These are phyloP conservation scores for Xylaria sp. DNA, from an alignment of 2,329 filamentous ascomycete genomes.

Conservation along the genomic window DNA sequence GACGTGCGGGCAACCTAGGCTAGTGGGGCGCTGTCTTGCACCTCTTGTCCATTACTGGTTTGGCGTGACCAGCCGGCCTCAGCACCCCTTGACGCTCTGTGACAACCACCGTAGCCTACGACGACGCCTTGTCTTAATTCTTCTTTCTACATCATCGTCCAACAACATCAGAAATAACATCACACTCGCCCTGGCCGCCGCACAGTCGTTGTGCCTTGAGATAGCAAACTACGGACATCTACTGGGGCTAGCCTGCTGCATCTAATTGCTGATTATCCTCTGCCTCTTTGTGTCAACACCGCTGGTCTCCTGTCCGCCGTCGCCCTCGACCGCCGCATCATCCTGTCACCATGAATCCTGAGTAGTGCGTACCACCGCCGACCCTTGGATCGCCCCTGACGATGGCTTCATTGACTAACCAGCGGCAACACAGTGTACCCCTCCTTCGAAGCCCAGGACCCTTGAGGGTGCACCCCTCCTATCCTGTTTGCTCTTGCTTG, in stretches of 20 bases:
- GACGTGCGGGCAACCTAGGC: background rate
- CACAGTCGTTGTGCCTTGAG: constrained; percentile 3
- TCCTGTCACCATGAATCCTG: constrained; percentile 79
- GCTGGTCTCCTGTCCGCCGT: constrained; percentile 26
- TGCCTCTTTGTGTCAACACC: constrained; percentile 10
- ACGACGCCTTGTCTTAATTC: constrained; percentile 39
- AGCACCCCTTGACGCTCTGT: constrained; percentile 37
- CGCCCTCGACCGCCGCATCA: constrained; percentile 34
- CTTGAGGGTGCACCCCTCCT: constrained; percentile 19
- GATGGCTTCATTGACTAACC: constrained; percentile 27
- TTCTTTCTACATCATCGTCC: constrained; percentile 41
- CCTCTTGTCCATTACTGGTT: constrained; percentile 19
- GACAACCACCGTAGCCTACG: constrained; percentile 37
- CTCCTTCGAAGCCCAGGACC: constrained; percentile 10
- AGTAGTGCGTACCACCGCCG: constrained; percentile 72
- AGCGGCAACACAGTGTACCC: constrained; percentile 32
- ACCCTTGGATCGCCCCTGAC: constrained; percentile 25
- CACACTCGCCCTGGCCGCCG: constrained; percentile 22
- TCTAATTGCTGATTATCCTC: constrained; percentile 13
- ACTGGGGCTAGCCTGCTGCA: constrained; percentile 11
- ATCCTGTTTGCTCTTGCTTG: constrained; percentile 12
- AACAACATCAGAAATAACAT: constrained; percentile 28
- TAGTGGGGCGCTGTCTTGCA: constrained; percentile 8
- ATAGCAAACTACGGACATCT: constrained; percentile 25
- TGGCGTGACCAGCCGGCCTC: constrained; percentile 25